phyloP scores from a whole-genome alignment of 768 basidiomycete genomes.

The Macrolepiota dolichaula region DNA sequence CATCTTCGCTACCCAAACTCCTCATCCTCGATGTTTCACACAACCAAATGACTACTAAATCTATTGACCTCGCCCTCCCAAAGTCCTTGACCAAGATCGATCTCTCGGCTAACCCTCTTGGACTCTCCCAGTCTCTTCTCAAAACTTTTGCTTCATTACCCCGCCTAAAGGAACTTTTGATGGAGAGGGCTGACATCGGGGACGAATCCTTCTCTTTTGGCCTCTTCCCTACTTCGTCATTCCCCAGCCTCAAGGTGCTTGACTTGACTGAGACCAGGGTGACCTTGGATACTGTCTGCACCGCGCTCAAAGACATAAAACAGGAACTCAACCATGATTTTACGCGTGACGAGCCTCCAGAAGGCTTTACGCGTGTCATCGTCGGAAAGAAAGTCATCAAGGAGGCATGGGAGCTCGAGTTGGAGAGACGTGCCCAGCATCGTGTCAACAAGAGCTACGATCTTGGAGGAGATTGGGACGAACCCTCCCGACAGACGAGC shows the following conservation, averaged over 20 bases:
- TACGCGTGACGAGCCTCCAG: slow-evolving; percentile 49
- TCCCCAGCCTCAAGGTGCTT: slow-evolving; percentile 51
- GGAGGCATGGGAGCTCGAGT: slow-evolving; percentile 79
- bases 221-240: slow-evolving; percentile 32
- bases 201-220: slow-evolving; percentile 54
- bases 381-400: slow-evolving; percentile 70
- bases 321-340: slow-evolving; percentile 54
- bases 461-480: slow-evolving; percentile 27
- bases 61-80: slow-evolving; percentile 57
- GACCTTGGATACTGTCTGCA: slow-evolving; percentile 40
- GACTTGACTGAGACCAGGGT: slow-evolving; percentile 68
- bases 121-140: slow-evolving; percentile 38
- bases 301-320: slow-evolving; percentile 42
- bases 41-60: slow-evolving; percentile 56
- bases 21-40: slow-evolving; percentile 59
- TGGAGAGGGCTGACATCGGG: slow-evolving; percentile 55
- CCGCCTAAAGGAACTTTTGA: slow-evolving; percentile 53
- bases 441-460: slow-evolving; percentile 31
- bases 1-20: slow-evolving; percentile 63
- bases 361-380: slow-evolving; percentile 51
- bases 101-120: slow-evolving; percentile 67
- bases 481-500: slow-evolving; percentile 14
- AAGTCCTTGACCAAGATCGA: slow-evolving; percentile 52
- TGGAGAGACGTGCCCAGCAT: slow-evolving; percentile 51
- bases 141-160: slow-evolving; percentile 42